Conservation (phyloP, 768 basidiomycete species). For the Calocera viscosa region DNA sequence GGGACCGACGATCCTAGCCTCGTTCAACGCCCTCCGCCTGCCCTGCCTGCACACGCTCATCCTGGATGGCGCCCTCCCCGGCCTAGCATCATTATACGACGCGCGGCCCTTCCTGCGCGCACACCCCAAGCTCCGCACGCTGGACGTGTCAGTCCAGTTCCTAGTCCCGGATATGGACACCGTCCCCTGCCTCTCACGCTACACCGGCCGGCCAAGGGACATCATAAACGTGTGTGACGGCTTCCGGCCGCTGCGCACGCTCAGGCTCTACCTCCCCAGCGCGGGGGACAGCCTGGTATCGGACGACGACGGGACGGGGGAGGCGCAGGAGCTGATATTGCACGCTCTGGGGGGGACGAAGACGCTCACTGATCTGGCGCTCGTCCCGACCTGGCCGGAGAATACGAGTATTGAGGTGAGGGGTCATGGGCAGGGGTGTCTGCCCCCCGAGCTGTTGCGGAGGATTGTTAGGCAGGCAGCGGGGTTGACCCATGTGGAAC, state of each 20-base stretch:
- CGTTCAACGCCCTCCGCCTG: neutral
- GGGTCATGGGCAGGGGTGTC: neutral
- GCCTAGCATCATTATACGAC: neutral
- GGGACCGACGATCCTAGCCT: neutral
- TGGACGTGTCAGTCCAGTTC: neutral
- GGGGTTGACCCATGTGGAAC: neutral
- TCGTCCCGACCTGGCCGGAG: neutral
- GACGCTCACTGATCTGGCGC: neutral
- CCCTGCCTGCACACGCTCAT: constrained; percentile 4
- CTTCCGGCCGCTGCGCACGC: neutral
- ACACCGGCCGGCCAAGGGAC: neutral
- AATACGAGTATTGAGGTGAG: neutral
- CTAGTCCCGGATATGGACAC: neutral
- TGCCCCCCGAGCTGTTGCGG: neutral
- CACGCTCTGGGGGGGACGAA: neutral
- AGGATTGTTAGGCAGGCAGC: neutral
- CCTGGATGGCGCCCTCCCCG: neutral
- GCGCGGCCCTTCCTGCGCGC: neutral
- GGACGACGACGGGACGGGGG: neutral
- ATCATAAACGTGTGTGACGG: neutral
- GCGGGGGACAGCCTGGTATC: neutral
- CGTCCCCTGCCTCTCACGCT: neutral
- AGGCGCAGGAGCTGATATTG: neutral
- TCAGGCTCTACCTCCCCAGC: neutral
- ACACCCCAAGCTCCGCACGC: neutral